Conservation (phyloP, 2,329 filamentous ascomycete genomes). For the Fusarium burgessii region DNA sequence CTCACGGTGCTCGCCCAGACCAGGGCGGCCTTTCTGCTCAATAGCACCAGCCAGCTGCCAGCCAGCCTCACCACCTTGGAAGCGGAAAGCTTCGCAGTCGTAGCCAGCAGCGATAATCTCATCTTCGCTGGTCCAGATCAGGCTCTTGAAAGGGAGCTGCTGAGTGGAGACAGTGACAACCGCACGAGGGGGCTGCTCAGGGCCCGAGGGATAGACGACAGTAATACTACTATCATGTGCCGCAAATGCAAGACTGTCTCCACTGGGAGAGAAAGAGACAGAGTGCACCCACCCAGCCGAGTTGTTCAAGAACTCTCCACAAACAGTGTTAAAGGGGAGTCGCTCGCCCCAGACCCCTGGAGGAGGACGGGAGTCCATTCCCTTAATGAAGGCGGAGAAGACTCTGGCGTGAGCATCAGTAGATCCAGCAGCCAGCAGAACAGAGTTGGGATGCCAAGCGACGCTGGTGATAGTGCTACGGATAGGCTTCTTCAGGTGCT, state of each 20-base stretch:
- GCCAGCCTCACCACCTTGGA: conserved; percentile 80
- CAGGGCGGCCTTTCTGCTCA: conserved; percentile 76
- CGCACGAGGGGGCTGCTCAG: conserved; percentile 91
- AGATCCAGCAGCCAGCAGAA: conserved; percentile 93
- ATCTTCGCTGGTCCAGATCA: conserved; percentile 91
- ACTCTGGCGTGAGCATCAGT: conserved; percentile 97
- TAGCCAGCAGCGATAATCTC: conserved; percentile 97
- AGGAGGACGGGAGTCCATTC: conserved; percentile 86
- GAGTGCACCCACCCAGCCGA: conserved; percentile 97
- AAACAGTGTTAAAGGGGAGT: conserved; percentile 97
- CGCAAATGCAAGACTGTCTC: conserved; percentile 92
- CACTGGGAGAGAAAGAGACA: conserved; percentile 91
- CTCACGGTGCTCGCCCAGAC: conserved; percentile 74
- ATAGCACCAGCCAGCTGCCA: conserved; percentile 88
- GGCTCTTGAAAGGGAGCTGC: conserved; percentile 88
- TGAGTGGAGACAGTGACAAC: conserved; percentile 91
- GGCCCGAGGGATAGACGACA: conserved; percentile 91
- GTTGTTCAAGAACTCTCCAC: conserved; percentile 95
- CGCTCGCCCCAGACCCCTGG: conserved; percentile 94
- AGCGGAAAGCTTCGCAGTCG: conserved; percentile 89
- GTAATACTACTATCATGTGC: conserved; percentile 97
- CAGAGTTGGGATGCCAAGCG: conserved; percentile 97
- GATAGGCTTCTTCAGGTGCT: conserved; percentile 99
- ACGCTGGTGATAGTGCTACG: conserved; percentile 96
- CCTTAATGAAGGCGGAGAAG: conserved; percentile 96